Base-by-base conservation (phyloP, 148 eudicot genomes). In the Simmondsia chinensis region DNA sequence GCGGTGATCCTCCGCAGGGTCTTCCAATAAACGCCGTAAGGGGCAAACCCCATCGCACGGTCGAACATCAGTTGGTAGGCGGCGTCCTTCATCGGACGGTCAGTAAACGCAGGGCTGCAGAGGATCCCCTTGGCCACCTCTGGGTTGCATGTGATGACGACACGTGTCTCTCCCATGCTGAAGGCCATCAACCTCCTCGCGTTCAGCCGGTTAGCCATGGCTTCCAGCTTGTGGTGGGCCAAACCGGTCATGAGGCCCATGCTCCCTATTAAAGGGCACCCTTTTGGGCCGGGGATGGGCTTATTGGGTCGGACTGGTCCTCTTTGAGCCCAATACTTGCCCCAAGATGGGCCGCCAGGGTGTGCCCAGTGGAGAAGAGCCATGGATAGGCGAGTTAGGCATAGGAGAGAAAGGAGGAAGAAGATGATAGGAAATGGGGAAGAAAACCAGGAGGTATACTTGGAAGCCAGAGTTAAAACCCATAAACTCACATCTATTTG, bases 311-410 rank as follows among this genome's bases (percentile, higher is more conserved):
- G n/a, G 7, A 57, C 57, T 12, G 52, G 33, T 26, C 49, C 43
- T 48, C 23, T 49, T 28, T 44, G 58, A 1, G 20, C 35, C 16
- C 49, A 31, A 23, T 64, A 34, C 27, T 59, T 72, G 64, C 74
- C 61, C 94, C 94, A 83, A 68, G 94, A 87, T 57, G 70, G 71
- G 36, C 94, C 94, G 27, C 94, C 87, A 6, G 87, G 83, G 33
- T 63, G 54, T 19, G 76, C 30, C 79, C 87, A 79, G 68, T 65
- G 71, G 13, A 79, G 53, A 18, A 76, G 33, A n/a, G n/a, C n/a
- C n/a, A n/a, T n/a, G n/a, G n/a, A n/a, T n/a, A n/a, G n/a, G n/a
- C n/a, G n/a, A n/a, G n/a, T n/a, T n/a, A n/a, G n/a, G n/a, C n/a
- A n/a, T n/a, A n/a, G n/a, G n/a, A n/a, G n/a, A n/a, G n/a, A n/a